Conservation (phyloP, 2,329 filamentous ascomycete genomes). For the Trematosphaeria pertusa region DNA sequence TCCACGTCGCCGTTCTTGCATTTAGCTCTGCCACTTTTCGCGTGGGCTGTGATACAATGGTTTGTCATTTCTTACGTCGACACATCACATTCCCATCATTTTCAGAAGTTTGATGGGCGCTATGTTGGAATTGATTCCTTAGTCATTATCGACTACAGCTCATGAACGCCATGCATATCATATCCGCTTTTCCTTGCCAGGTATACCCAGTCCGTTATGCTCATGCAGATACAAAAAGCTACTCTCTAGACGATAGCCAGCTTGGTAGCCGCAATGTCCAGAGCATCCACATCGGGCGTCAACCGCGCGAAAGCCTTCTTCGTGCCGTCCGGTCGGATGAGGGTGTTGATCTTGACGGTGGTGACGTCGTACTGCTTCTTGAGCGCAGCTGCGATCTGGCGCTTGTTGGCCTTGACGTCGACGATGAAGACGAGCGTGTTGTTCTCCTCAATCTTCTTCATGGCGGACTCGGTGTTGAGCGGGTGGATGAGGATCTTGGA, state of each 20-base stretch:
- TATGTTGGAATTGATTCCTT: conserved; percentile 46
- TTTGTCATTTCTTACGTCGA: no score
- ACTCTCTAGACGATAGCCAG: conserved; percentile 87
- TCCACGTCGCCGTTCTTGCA: no score
- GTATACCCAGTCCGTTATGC: conserved; percentile 41
- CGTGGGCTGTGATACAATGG: no score
- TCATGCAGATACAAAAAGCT: conserved; percentile 28
- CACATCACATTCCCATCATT: no score
- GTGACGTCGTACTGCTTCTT: conserved; percentile 99
- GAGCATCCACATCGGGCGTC: conserved; percentile 94
- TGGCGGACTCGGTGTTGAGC: conserved; percentile 98
- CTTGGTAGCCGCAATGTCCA: conserved; percentile 99
- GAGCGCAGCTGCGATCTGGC: conserved; percentile 96
- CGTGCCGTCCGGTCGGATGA: conserved; percentile 94
- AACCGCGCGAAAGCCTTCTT: conserved; percentile 99
- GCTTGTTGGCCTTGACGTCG: conserved; percentile 92
- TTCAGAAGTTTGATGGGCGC: no score
- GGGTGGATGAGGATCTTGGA: conserved; percentile 97
- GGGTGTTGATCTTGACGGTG: conserved; percentile 98
- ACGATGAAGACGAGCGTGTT: conserved; percentile 99
- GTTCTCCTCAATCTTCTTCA: conserved; percentile 99
- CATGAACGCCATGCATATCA: conserved; percentile 48
- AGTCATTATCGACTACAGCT: conserved; percentile 45
- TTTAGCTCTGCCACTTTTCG: no score
- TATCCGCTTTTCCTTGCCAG: conserved; percentile 44